Base-by-base conservation (phyloP, 441 rosid genomes). In the Eruca vesicaria region DNA sequence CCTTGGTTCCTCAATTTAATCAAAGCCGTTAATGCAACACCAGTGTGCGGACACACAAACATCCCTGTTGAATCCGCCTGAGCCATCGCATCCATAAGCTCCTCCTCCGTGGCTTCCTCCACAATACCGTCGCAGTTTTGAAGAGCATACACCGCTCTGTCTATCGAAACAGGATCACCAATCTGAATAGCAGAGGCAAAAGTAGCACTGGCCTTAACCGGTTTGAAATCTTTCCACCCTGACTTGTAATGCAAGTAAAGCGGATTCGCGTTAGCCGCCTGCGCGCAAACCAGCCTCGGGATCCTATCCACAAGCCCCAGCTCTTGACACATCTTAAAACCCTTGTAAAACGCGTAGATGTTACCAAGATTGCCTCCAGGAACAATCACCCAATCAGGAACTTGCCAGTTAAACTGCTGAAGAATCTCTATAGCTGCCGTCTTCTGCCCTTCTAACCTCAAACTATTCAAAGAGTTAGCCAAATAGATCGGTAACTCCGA, bases 1-100 rank as follows among this genome's bases (percentile, higher is more conserved):
- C 91, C 89, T 6, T 81, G 82, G 33, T 74, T 77, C 78, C 87
- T 85, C 19, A 87, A 81, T 66, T 85, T 85, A 6, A 74, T 53
- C 79, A 87, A 67, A 16, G 91, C 89, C 6, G 89, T 79, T 74
- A 87, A 35, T 1, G 91, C 91, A 28, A 87, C 91, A 33, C 91
- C 91, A 19, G 91, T 87, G 36, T 87, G 91, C 4, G 89, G 91
- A 53, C 91, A 87, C 1, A 82, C 83, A 67, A 87, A 87, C 91
- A 87, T 87, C 20, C 89, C 91, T 0, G 91, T 87, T 2, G 87
- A 85, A 81, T 87, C 89, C 0, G 91, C 91, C 33, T 63, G 84
- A 4, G 87, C 87, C 87, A 81, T 84, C 1, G 89, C 89, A 58
- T 87, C 89, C 89, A 87, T 85, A 48, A 85, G 68, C 81, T 84